Base-by-base conservation (phyloP, 768 basidiomycete genomes). In the Phaffia australis region DNA sequence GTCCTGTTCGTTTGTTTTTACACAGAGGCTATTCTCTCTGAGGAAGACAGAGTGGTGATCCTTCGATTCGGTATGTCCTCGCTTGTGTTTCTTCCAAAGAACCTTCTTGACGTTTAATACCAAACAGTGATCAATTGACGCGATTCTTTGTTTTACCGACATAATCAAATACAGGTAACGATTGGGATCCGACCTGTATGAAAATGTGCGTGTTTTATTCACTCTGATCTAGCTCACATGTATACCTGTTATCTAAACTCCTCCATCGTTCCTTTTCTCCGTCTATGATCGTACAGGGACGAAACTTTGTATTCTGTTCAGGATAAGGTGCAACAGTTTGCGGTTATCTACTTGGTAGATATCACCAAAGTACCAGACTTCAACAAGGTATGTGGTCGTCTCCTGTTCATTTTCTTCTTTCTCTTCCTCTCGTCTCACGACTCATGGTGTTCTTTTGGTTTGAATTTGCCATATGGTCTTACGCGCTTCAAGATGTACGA, bases 241-340 rank as follows among this genome's bases (percentile, higher is more conserved):
- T 42, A 42, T 42, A n/a, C 35, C 35, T 42, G 4, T 42, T 11
- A 11, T 5, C 11, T 42, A 11, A 42, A 11, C 35, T 42, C 11
- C 4, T 11, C 35, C 11, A 42, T 42, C 11, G 35, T 42, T 11
- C 11, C 11, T 42, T 11, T 42, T 42, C 35, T 11, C 11, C 35
- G n/a, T 42, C 35, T 11, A 4, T 42, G 11, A 42, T n/a, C 35
- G 11, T 11, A 42, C 35, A 42, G 35, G 35, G 95, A 98, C 79
- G 94, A 98, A 77, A 94, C 91, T 1, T 83, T 97, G 14, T 88
- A 91, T 76, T 81, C 83, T 1, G 87, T 95, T 52, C 87, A 88
- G 0, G 95, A 97, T 78, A 93, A 90, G 76, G 91, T 98, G 5
- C 92, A 97, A 80, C 98, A 99, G 79, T 97, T 94, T 77, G 92